Evolutionary conservation across 164 flowering plant genomes (phyloP), one percentile per base, ranked within the genome.

Genomic region (Houttuynia cordata): DNA sequence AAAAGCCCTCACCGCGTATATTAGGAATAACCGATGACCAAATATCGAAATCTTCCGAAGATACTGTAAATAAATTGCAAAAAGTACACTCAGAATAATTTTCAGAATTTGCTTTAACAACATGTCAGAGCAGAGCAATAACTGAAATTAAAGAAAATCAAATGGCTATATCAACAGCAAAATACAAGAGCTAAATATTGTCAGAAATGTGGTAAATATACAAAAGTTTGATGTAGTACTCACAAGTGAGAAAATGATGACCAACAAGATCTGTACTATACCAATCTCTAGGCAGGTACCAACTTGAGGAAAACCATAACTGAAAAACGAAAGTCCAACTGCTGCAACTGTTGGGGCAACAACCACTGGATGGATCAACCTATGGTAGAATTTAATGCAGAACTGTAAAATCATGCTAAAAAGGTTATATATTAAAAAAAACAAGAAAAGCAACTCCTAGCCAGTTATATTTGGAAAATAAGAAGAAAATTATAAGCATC

Each of bases 221-320:
- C 1, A 19, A 24, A 57, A 34, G 8, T 22, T 7, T 18, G 20
- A 25, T 21, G n/a, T 23, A 2, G 18, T 37, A 77, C 96, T 83
- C 79, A 93, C 99, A 70, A 93, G 95, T 64, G 97, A 82, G 70
- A 93, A 93, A 51, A 85, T 60, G 57, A 90, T 75, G 56, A 90
- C 92, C 57, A 90, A 63, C 42, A 93, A 67, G 77, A 93, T 93
- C 76, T 93, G 99, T 70, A 83, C 76, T 6, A 73, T 78, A 54
- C 99, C 99, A 73, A 93, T 93, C 80, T 93, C 99, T 64, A 93
- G 79, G 74, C 99, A 93, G 58, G 78, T 75, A 57, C 99, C 97
- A 62, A 90, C 91, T 69, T 74, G 81, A 42, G 99, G 88, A 64
- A 93, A 90, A 60, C 99, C 99, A 76, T 93, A 90, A 80, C 92